Conservation (phyloP, 176 grass and related monocot species). For the Oryza officinalis region DNA sequence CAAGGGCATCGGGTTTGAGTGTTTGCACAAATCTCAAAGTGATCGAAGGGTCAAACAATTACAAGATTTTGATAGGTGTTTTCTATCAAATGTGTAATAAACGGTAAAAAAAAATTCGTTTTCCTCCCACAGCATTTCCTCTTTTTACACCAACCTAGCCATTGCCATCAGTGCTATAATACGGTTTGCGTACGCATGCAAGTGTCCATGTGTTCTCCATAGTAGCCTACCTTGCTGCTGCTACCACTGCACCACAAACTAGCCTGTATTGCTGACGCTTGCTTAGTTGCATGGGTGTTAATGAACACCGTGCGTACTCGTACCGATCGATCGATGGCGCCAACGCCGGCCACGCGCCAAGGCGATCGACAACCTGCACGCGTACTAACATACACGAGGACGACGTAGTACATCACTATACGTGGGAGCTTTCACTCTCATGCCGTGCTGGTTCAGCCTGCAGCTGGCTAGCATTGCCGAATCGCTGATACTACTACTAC, state of each 20-base stretch:
- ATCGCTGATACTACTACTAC: background rate
- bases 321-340: background rate
- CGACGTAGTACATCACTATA: background rate
- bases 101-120: too few species aligned
- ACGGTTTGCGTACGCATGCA: too few species aligned
- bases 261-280: background rate
- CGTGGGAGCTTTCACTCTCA: background rate
- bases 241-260: background rate
- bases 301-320: background rate
- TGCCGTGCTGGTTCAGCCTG: conserved; percentile 1
- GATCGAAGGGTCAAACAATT: too few species aligned
- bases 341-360: too few species aligned
- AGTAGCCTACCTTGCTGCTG: background rate
- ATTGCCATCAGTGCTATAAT: too few species aligned
- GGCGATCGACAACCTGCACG: background rate
- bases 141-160: too few species aligned
- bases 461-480: background rate
- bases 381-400: background rate
- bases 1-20: too few species aligned
- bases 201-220: too few species aligned
- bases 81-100: too few species aligned
- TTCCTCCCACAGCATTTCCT: too few species aligned
- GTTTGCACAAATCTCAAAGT: too few species aligned
- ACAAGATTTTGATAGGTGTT: too few species aligned
- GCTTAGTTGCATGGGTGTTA: background rate